Evolutionary conservation across 106 monocot genomes (phyloP).

Genomic region (Xerophyta viscosa): DNA sequence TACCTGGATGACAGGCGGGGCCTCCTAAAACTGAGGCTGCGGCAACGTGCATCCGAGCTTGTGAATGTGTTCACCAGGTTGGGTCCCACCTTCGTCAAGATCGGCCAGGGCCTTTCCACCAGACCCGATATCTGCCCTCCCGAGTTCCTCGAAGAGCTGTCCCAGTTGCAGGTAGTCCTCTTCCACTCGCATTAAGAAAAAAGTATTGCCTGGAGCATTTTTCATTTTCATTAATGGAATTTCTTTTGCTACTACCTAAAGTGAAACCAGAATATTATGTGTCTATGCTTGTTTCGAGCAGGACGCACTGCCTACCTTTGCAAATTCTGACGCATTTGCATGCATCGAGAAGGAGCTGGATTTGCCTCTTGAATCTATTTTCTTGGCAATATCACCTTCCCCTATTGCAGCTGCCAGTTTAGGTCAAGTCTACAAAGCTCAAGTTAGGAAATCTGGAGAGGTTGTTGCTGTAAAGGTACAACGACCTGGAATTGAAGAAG

Average conservation of each 20-base stretch:
- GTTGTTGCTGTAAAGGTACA: constrained; percentile 93
- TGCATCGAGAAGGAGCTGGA: constrained; percentile 92
- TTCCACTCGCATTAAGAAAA: no score
- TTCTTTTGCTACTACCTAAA: no score
- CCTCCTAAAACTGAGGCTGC: constrained; percentile 33
- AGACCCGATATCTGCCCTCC: constrained; percentile 95
- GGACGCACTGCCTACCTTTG: constrained; percentile 94
- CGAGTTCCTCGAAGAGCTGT: constrained; percentile 86
- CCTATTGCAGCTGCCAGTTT: constrained; percentile 99
- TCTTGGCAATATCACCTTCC: constrained; percentile 73
- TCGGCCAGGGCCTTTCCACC: constrained; percentile 98
- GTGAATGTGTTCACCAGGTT: constrained; percentile 53
- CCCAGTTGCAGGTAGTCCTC: constrained; percentile 98
- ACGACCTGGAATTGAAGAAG: constrained; percentile 86
- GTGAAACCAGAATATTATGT: no score
- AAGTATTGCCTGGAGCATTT: no score
- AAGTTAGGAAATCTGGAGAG: constrained; percentile 71
- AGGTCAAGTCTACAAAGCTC: constrained; percentile 97
- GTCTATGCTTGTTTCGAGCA: no score
- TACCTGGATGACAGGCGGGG: constrained; percentile 56
- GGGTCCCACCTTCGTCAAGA: constrained; percentile 95
- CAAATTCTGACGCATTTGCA: constrained; percentile 75
- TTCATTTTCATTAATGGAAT: no score
- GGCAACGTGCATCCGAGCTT: constrained; percentile 61
- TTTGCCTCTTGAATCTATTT: constrained; percentile 76